These are phyloP conservation scores for Candida vartiovaarae DNA, from an alignment of 805 yeast species.

Conservation along the genomic window DNA sequence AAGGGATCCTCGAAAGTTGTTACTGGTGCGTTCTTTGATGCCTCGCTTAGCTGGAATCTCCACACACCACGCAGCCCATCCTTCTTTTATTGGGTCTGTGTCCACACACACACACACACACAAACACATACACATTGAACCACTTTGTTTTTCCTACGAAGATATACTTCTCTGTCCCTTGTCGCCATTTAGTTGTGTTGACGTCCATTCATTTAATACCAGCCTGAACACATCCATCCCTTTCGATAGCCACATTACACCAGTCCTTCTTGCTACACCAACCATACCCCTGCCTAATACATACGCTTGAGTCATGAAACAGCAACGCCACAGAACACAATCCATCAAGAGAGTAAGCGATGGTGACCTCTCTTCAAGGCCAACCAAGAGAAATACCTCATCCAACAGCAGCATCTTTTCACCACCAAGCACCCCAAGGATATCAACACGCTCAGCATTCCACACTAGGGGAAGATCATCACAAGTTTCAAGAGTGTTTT, in stretches of 20 bases:
- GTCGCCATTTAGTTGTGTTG: constrained; percentile 28
- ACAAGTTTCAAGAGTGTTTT: constrained; percentile 20
- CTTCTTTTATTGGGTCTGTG: no score
- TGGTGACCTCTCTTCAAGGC: constrained; percentile 11
- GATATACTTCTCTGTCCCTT: constrained; percentile 1
- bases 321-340: constrained; percentile 5
- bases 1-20: no score
- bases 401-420: constrained; percentile 8
- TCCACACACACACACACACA: no score
- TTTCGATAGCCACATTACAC: background rate
- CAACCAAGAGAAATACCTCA: constrained; percentile 13
- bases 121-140: no score
- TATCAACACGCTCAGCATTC: constrained; percentile 5
- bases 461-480: constrained; percentile 12
- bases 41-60: no score
- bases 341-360: constrained; percentile 21
- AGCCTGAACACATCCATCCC: background rate
- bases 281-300: no score
- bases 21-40: no score
- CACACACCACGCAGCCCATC: no score
- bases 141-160: no score
- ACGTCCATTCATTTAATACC: constrained; percentile 23
- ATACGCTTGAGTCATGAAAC: constrained; percentile 1
- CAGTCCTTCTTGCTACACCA: constrained; percentile 6
- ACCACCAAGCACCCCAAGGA: constrained; percentile 15